Evolutionary conservation across 2,329 filamentous ascomycete genomes (phyloP).

Genomic region (Rhynchosporium agropyri): DNA sequence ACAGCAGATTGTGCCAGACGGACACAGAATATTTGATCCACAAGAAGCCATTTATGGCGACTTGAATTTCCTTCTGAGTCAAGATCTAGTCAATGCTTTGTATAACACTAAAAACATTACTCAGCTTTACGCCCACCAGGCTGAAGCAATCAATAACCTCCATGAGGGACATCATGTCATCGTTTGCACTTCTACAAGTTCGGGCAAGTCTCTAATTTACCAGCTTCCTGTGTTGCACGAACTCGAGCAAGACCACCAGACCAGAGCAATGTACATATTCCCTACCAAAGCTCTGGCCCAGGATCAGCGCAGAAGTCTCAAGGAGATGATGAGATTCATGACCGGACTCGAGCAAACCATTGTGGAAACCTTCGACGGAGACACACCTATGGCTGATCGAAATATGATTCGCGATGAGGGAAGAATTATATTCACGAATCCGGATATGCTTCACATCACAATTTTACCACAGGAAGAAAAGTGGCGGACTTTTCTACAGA

Average conservation of each 20-base stretch:
- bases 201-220: constrained; percentile 97
- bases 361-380: constrained; percentile 94
- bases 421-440: constrained; percentile 94
- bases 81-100: constrained; percentile 90
- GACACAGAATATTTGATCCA: constrained; percentile 86
- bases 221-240: constrained; percentile 90
- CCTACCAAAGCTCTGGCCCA: constrained; percentile 96
- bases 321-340: constrained; percentile 82
- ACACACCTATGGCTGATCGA: constrained; percentile 81
- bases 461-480: constrained; percentile 89
- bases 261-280: constrained; percentile 95
- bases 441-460: constrained; percentile 95
- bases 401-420: constrained; percentile 84
- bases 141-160: constrained; percentile 88
- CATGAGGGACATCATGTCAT: constrained; percentile 84
- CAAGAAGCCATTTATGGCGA: constrained; percentile 82
- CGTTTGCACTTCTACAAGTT: constrained; percentile 92
- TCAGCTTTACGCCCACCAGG: constrained; percentile 86
- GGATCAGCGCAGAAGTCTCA: constrained; percentile 86
- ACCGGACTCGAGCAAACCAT: constrained; percentile 72
- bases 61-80: constrained; percentile 82
- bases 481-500: constrained; percentile 87
- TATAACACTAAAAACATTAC: constrained; percentile 91
- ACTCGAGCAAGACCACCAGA: constrained; percentile 74
- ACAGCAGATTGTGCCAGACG: constrained; percentile 89